Evolutionary conservation across 2,329 filamentous ascomycete genomes (phyloP).

Genomic region (Huntiella savannae): DNA sequence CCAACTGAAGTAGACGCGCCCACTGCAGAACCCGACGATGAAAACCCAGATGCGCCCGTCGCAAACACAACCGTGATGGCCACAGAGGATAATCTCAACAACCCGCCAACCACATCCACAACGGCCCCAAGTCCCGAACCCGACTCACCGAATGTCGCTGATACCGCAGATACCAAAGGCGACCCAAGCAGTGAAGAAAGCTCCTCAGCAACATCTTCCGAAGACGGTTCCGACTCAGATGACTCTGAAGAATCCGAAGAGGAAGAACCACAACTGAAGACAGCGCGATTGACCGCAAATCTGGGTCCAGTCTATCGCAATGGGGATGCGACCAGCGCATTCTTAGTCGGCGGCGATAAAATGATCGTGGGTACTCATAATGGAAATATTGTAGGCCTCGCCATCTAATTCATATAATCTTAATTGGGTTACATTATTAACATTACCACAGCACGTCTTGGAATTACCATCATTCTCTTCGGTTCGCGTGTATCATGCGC

Average conservation of each 20-base stretch:
- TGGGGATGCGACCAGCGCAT: constrained; percentile 83
- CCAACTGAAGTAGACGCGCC: neutral
- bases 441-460: constrained; percentile 50
- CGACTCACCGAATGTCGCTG: constrained; percentile 14
- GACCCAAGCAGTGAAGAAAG: constrained; percentile 14
- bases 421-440: constrained; percentile 14
- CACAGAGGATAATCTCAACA: neutral
- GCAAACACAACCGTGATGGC: neutral
- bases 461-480: constrained; percentile 65
- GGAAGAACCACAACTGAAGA: constrained; percentile 87
- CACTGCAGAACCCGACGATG: neutral
- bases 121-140: constrained; percentile 13
- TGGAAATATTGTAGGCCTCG: constrained; percentile 63
- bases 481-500: constrained; percentile 75
- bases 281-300: constrained; percentile 66
- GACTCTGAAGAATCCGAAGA: constrained; percentile 72
- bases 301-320: constrained; percentile 73
- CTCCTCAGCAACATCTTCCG: constrained; percentile 13
- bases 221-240: constrained; percentile 32
- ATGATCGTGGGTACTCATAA: constrained; percentile 96
- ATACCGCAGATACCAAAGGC: constrained; percentile 21
- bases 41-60: neutral
- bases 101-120: constrained; percentile 10
- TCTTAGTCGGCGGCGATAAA: constrained; percentile 83
- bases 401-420: neutral